Evolutionary conservation across 2,329 filamentous ascomycete genomes (phyloP), one percentile per base, ranked within the genome.

Genomic region (Acrodontium crateriforme): DNA sequence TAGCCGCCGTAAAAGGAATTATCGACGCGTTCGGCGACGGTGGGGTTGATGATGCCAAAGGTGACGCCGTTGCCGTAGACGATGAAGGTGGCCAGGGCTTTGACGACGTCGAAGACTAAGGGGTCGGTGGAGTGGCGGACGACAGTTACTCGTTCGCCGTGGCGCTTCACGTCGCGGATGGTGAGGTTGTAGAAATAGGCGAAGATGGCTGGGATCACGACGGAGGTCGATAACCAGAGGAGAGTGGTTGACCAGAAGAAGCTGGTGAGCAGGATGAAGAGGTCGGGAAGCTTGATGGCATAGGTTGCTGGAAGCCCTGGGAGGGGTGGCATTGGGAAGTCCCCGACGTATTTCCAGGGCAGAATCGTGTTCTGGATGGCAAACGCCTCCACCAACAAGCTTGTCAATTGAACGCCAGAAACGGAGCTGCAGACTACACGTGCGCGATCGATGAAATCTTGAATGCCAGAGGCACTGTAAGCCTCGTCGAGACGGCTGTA

Each of bases 181-280:
- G 75, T 81, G 46, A 94, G 56, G 56, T 95, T 95, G 69, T 92
- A 78, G 53, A 94, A 92, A 61, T 89, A 95, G 15, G 80, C 82
- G 22, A 74, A 63, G 17, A 79, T 37, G 27, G 75, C 60, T 2
- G 87, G 87, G 16, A 87, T 40, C 23, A 80, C 46, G 30, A 81
- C 54, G 49, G 71, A 78, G 7, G 83, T 89, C 20, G 41, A 30
- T 18, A 71, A 52, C 84, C 85, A 95, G 12, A 79, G 71, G 0
- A 85, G 78, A 1, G 71, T 74, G 2, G 44, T 35, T 9, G 34
- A 35, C 87, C 87, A 95, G 66, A 93, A 95, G 15, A 69, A 68
- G 20, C 67, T 60, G 2, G 78, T 80, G 19, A 92, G 56, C 6
- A 94, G 60, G 16, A 77, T 56, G 54, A 89, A 91, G 42, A 92